Base-by-base conservation (phyloP, 805 yeast species). In the Candida methanosorbosa region DNA sequence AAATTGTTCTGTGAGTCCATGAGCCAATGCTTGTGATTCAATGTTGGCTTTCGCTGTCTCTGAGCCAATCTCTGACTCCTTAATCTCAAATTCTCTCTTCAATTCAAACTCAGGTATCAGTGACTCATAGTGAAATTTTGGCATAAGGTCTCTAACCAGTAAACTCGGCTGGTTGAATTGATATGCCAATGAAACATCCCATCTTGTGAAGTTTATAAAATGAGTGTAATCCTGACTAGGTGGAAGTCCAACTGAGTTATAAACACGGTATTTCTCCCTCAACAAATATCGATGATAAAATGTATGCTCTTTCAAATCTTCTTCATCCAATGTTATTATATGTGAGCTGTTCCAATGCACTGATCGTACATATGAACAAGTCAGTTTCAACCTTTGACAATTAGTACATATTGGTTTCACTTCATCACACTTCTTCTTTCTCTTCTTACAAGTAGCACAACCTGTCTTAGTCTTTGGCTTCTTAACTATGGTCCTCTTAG, bases 361-460 rank as follows among this genome's bases (percentile, higher is more conserved):
- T 18, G 28, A 38, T 15, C 37, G 35, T 5, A 23, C 34, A 35
- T 52, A 51, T 13, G 32, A 21, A 33, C 57, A 52, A 12, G 31
- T 28, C 5, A 47, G 35, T 1, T 33, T 30, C 30, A 50, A 39
- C 27, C 52, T 37, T 12, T 8, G 4, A 28, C 59, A 54, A 8
- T 40, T 37, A 8, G 22, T 18, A 24, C 59, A 54, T 6, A 32
- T 37, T 2, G 58, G 58, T 27, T 38, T 46, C 4, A 22, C 19
- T 36, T 52, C 53, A 31, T 52, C 49, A 42, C 72, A 66, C 20
- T 65, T 57, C 41, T 66, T 66, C 40, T 63, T 67, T 27, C 70
- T 54, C 17, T 53, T 49, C 37, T 69, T 52, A 43, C 72, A 66
- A 5, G 61, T 61, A 52, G 58, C 51, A 37, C 72, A 66, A 1